phyloP scores from a whole-genome alignment of 768 basidiomycete species.

The Dentipellis fragilis region DNA sequence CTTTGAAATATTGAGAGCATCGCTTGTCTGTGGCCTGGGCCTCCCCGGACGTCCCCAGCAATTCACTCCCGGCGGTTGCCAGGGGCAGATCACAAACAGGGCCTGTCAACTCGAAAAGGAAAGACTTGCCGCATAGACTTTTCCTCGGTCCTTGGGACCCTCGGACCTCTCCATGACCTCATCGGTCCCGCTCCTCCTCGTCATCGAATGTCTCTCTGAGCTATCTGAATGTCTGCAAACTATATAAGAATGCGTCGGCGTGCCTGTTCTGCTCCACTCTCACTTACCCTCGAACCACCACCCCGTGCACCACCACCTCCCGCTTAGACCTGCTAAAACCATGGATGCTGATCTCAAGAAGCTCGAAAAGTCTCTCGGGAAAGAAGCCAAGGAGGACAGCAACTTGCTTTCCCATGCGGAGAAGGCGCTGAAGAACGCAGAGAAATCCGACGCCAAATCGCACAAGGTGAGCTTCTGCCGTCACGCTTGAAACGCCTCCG shows the following conservation, averaged over 20 bases:
- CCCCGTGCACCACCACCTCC: not conserved
- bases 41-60: too few species aligned
- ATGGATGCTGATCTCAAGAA: constrained; percentile 23
- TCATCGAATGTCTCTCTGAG: too few species aligned
- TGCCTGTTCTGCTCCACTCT: not conserved
- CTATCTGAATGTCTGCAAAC: not conserved
- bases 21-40: too few species aligned
- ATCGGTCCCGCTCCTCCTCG: too few species aligned
- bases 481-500: too few species aligned
- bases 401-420: constrained; percentile 18
- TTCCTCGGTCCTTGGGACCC: too few species aligned
- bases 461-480: constrained; percentile 39
- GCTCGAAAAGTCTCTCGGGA: constrained; percentile 33
- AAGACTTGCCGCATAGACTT: too few species aligned
- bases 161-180: too few species aligned
- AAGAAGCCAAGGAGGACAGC: constrained; percentile 41
- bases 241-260: not conserved
- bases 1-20: too few species aligned
- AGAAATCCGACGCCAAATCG: constrained; percentile 41
- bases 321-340: not conserved
- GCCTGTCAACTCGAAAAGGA: too few species aligned
- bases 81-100: too few species aligned
- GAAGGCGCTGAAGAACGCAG: constrained; percentile 35
- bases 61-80: too few species aligned
- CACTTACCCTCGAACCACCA: not conserved